Base-by-base conservation (phyloP, 345 rosid species). In the Eucalyptus pauciflora region DNA sequence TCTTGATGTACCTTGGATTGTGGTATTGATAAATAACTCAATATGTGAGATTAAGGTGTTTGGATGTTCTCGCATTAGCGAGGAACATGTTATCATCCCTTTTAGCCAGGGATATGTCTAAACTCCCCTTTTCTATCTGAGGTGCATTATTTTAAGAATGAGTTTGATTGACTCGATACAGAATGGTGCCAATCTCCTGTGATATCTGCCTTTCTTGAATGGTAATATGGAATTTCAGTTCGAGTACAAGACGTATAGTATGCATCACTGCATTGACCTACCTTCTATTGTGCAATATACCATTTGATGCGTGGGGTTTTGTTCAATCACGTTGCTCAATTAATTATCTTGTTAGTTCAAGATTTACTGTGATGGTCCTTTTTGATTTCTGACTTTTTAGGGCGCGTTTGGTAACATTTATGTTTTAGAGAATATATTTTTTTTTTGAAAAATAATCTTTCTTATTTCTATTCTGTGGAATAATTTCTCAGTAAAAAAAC, bases 391-490 rank as follows among this genome's bases (percentile, higher is more conserved):
- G 5, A 29, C 5, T 7, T 6, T 62, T 62, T 62, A 51, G 22
- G 2, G 0, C 2, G 1, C 54, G 2, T 51, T 51, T 16, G 4
- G 0, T 51, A 51, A 51, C 2, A 51, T 51, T 51, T 51, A 0
- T 50, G 1, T 50, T 50, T 0, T 5, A 2, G 6, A 5, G 2
- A 50, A 41, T 41, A 41, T 13, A 2, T 13, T 50, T 48, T 50
- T 14, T 50, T 51, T 51, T 51, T 1, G 0, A 17, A 1, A 51
- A 51, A 17, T 51, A 17, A 1, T 51, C 2, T 51, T 51, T 51
- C 20, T 0, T 51, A 7, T 17, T 17, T 51, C 9, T 51, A 3
- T 51, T 3, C 0, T 0, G 1, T 17, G 1, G 22, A 51, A 51
- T 17, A 51, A 0, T 51, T 51, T 51, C 1, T 17, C 2, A 17